These are phyloP conservation scores for Heliamphora exappendiculata DNA, from an alignment of 148 eudicot genomes.

Conservation along the genomic window DNA sequence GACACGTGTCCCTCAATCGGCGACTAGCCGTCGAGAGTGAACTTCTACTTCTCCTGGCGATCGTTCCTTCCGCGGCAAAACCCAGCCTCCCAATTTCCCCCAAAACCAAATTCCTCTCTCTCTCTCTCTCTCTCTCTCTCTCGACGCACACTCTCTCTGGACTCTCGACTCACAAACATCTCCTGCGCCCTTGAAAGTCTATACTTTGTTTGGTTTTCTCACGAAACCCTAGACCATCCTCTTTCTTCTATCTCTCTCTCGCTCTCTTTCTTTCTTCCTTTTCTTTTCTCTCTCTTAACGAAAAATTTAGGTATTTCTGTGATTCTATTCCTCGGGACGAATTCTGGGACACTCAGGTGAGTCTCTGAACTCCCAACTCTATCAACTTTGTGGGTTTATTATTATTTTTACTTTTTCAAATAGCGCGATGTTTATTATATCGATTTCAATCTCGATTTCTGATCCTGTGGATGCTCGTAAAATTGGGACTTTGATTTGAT, in stretches of 20 bases:
- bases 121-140: not conserved
- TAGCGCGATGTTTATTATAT: too few relatives aligned
- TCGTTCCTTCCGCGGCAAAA: not conserved
- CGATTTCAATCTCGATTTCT: not conserved
- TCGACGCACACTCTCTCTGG: not conserved
- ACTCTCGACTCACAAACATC: not conserved
- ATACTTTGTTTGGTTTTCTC: not conserved
- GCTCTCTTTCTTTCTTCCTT: not conserved
- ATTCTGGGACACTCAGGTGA: conserved; percentile 23
- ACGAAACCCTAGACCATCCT: not conserved
- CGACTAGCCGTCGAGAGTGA: not conserved
- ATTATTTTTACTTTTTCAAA: not conserved
- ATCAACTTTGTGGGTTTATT: conserved; percentile 1
- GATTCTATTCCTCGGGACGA: not conserved
- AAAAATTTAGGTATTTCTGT: not conserved
- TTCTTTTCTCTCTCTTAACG: not conserved
- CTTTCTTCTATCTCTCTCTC: not conserved
- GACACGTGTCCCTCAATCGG: not conserved
- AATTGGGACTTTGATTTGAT: not conserved
- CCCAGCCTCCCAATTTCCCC: not conserved
- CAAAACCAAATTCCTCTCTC: not conserved
- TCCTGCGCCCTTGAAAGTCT: not conserved
- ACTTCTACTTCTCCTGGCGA: not conserved
- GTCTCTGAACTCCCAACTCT: not conserved
- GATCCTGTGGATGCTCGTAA: not conserved